These are phyloP conservation scores for Exophiala bonariae DNA, from an alignment of 2,329 filamentous ascomycete genomes.

Conservation along the genomic window DNA sequence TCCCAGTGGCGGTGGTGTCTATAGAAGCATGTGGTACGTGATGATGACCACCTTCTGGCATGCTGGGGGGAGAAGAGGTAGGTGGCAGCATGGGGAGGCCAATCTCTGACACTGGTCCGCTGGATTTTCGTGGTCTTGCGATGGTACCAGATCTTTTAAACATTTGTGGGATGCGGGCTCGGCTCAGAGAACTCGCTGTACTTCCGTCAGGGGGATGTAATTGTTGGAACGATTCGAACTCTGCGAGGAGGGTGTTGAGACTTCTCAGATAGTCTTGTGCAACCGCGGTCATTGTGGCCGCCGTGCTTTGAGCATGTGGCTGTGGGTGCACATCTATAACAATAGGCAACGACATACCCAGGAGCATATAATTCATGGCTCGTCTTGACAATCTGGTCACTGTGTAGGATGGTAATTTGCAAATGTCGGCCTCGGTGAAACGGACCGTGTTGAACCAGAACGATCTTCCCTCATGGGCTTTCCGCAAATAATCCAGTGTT, in stretches of 20 bases:
- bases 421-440: conserved; percentile 79
- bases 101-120: conserved; percentile 57
- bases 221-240: conserved; percentile 93
- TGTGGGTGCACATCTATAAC: conserved; percentile 70
- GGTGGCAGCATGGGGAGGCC: conserved; percentile 49
- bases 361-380: conserved; percentile 88
- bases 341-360: conserved; percentile 86
- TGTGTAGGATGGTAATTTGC: conserved; percentile 82
- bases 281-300: conserved; percentile 62
- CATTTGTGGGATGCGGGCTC: conserved; percentile 80
- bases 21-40: conserved; percentile 24
- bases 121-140: conserved; percentile 45
- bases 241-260: conserved; percentile 78
- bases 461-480: conserved; percentile 91
- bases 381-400: conserved; percentile 80
- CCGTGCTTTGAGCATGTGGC: conserved; percentile 17
- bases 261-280: conserved; percentile 84
- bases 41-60: conserved; percentile 19
- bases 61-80: conserved; percentile 19
- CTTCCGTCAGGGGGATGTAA: conserved; percentile 77
- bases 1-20: conserved; percentile 48
- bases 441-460: conserved; percentile 99
- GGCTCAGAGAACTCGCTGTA: conserved; percentile 67
- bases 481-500: conserved; percentile 87
- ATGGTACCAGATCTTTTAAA: conserved; percentile 68